Base-by-base conservation (phyloP, 495 filamentous ascomycete genomes). In the Aspergillus ellipticus region DNA sequence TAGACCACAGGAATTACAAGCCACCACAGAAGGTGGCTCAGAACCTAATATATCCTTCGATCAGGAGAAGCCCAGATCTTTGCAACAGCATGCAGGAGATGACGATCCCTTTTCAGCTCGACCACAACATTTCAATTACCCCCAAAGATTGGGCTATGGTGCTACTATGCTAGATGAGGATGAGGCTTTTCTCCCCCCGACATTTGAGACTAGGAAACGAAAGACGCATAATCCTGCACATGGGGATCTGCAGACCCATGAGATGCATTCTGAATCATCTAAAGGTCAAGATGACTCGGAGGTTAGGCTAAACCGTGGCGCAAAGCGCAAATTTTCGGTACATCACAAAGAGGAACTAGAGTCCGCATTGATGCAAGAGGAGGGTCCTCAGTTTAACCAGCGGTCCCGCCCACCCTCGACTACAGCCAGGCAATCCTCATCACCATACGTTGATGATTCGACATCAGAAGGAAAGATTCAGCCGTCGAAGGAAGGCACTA, bases 261-360 rank as follows among this genome's bases (percentile, higher is more conserved):
- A 41, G 5, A 17, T 10, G 13, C 26, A 43, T 19, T 11, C 28
- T 16, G 46, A 19, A 26, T 49, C 45, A 24, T 31, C n/a, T 11
- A 19, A 26, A 20, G 20, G 1, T 7, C 22, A 45, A 3, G 8
- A 26, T 1, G 33, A 57, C 16, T 11, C 54, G 5, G 43, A 16
- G 48, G 49, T 57, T 24, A 35, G 52, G 13, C 54, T 75, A 1
- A 79, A 76, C 48, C 75, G 75, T 16, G 82, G 81, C 13, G 77
- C 81, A 3, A 89, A 89, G 66, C 69, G 85, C 31, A 88, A 88
- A 63, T 76, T 87, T 24, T 82, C 74, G 56, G 74, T 77, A 5
- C 80, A 86, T 16, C 78, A 83, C 17, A 73, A 79, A 16, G 67
- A 74, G 8, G 35, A 28, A 24, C 62, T 65, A 43, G 53, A 49